phyloP scores from a whole-genome alignment of 495 filamentous ascomycete genomes.

The Penicillium steckii region DNA sequence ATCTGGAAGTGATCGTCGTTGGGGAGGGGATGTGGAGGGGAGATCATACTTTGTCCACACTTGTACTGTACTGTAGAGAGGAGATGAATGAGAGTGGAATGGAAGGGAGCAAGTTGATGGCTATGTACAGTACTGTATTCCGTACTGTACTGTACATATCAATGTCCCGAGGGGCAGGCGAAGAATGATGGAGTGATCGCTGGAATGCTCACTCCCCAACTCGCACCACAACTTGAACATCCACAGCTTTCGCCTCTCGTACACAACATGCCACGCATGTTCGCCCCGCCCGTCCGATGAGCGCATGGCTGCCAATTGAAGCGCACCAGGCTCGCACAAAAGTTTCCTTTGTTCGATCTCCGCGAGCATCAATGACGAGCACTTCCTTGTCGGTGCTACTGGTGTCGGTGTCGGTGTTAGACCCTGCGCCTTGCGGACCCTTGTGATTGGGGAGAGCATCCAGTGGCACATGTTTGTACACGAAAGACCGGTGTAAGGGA shows the following conservation, averaged over 20 bases:
- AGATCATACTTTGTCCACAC: too few relatives aligned
- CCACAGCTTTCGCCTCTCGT: slow-evolving; percentile 66
- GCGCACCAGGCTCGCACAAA: slow-evolving; percentile 69
- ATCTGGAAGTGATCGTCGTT: neutral
- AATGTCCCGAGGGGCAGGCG: too few relatives aligned
- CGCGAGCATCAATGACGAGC: slow-evolving; percentile 48
- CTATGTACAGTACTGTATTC: neutral
- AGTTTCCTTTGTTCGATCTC: slow-evolving; percentile 58
- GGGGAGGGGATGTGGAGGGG: neutral
- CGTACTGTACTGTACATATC: too few relatives aligned
- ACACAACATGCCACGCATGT: slow-evolving; percentile 68
- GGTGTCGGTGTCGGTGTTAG: neutral
- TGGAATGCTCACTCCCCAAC: slow-evolving; percentile 38
- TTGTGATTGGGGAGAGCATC: slow-evolving; percentile 42
- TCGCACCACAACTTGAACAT: slow-evolving; percentile 63
- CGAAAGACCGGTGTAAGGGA: slow-evolving; percentile 61
- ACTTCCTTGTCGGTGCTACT: slow-evolving; percentile 48
- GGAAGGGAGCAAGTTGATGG: too few relatives aligned
- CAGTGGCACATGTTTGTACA: slow-evolving; percentile 55
- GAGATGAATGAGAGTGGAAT: too few relatives aligned
- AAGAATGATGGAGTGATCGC: neutral
- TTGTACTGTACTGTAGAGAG: too few relatives aligned
- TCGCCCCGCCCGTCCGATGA: slow-evolving; percentile 62
- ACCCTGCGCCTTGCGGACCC: slow-evolving; percentile 8
- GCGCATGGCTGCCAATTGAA: slow-evolving; percentile 63